Evolutionary conservation across 2,329 filamentous ascomycete genomes (phyloP), one percentile per base, ranked within the genome.

Genomic region (Magnaporthiopsis poae): DNA sequence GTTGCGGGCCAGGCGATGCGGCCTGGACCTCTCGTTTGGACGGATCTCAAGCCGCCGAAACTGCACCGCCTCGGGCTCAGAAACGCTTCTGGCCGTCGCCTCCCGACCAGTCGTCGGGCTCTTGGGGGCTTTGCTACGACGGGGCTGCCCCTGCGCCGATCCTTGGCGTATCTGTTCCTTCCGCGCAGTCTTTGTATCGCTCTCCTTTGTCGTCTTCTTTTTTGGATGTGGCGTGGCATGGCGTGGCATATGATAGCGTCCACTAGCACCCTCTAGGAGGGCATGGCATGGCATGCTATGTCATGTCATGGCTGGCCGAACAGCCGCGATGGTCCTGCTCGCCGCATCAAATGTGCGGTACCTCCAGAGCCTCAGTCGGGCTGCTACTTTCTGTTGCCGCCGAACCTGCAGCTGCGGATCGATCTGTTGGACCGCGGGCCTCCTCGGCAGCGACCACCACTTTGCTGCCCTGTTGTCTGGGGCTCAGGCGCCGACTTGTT

Each of bases 31-130:
- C 66, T 71, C 69, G 61, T 69, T 67, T 61, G 56, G 33, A 56
- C 60, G 52, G 56, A 29, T 29, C 65, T 60, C 56, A 60, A 64
- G n/a, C 62, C 35, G 62, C 64, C 71, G 69, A 72, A 71, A 72
- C 71, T 66, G 65, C 67, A 65, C 64, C 67, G 70, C 70, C 66
- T 68, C 70, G 66, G 27, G 12, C 31, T 36, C 11, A 60, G 66
- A n/a, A 21, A 9, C n/a, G 46, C 46, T 25, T 5, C 46, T 56
- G 46, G 46, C 46, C 21, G 46, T 56, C 46, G 46, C 46, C 46
- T 56, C 46, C 46, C 46, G 46, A 56, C 46, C 46, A 56, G 46
- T 56, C 46, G 46, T 56, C 46, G 46, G 18, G 46, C 46, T 25
- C 21, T 56, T 25, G 46, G 21, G 46, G 46, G 2, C n/a, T 21